phyloP scores from a whole-genome alignment of 1,284 basidiomycete species.

The Pseudozyma sp. region DNA sequence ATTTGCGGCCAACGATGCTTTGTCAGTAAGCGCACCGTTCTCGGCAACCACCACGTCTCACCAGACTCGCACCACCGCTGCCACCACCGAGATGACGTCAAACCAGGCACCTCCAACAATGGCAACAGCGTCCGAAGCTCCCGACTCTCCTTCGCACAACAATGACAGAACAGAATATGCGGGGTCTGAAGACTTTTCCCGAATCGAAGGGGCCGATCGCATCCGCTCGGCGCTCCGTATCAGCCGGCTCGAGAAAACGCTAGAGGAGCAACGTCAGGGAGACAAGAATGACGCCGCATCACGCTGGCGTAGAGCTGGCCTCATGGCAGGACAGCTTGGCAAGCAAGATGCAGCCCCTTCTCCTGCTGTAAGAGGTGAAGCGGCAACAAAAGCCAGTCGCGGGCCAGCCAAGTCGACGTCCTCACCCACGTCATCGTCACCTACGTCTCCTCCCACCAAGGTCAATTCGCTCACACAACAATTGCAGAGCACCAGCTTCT shows the following conservation, averaged over 20 bases:
- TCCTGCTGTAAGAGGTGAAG: slow-evolving; percentile 37
- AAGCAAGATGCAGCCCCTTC: slow-evolving; percentile 27
- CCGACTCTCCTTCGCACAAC: neutral
- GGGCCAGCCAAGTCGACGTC: slow-evolving; percentile 1
- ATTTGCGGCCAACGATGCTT: no score
- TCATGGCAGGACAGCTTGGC: slow-evolving; percentile 41
- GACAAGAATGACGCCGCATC: slow-evolving; percentile 41
- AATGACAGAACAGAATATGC: neutral
- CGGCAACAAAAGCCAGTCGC: slow-evolving; percentile 4
- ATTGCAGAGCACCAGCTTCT: slow-evolving; percentile 30
- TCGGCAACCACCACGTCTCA: no score
- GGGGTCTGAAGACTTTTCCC: slow-evolving; percentile 17
- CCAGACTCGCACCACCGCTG: no score
- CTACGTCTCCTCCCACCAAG: neutral
- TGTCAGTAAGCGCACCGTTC: no score
- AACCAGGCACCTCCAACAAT: neutral
- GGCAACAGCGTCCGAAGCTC: neutral
- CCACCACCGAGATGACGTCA: no score
- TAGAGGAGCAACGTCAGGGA: slow-evolving; percentile 39
- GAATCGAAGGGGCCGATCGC: slow-evolving; percentile 39
- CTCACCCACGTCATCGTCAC: slow-evolving; percentile 2
- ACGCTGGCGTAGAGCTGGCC: slow-evolving; percentile 29
- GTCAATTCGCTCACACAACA: slow-evolving; percentile 38
- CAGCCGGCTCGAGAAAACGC: slow-evolving; percentile 22
- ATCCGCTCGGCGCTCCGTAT: slow-evolving; percentile 29